phyloP scores from a whole-genome alignment of 2,329 filamentous ascomycete genomes.

The Neocatenulostroma microsporum region DNA sequence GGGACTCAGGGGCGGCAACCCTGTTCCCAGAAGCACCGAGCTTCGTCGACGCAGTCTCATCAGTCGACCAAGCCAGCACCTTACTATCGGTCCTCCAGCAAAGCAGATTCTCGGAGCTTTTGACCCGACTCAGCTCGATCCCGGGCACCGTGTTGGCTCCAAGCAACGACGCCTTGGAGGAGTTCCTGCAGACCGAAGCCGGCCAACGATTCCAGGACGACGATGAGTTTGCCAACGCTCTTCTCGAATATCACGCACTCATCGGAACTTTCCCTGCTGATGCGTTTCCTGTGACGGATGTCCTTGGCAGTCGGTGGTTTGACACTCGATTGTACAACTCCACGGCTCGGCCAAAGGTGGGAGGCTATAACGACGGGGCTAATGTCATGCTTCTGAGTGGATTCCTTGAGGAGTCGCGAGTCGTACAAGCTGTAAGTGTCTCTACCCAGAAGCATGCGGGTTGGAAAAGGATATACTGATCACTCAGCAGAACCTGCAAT shows the following conservation, averaged over 20 bases:
- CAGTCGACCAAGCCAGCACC: no score
- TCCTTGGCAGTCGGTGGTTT: background rate
- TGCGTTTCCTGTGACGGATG: background rate
- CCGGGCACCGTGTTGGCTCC: background rate
- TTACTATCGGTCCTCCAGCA: no score
- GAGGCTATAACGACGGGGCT: background rate
- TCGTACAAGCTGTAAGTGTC: no score
- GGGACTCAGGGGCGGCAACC: no score
- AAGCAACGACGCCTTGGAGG: background rate
- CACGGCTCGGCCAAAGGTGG: background rate
- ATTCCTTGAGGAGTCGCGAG: no score
- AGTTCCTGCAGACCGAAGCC: background rate
- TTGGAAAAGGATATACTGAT: no score
- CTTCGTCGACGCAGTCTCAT: no score
- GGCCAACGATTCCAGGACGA: background rate
- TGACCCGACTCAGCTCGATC: conserved; percentile 1
- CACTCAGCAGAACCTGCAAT: no score
- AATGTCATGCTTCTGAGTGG: no score
- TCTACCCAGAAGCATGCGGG: no score
- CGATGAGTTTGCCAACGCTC: background rate
- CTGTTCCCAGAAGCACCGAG: no score
- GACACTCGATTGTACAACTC: background rate
- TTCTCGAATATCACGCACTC: background rate
- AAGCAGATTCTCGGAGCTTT: no score
- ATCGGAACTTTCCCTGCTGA: background rate